Conservation (phyloP, 163 green algal species). For the Scenedesmus sp. region DNA sequence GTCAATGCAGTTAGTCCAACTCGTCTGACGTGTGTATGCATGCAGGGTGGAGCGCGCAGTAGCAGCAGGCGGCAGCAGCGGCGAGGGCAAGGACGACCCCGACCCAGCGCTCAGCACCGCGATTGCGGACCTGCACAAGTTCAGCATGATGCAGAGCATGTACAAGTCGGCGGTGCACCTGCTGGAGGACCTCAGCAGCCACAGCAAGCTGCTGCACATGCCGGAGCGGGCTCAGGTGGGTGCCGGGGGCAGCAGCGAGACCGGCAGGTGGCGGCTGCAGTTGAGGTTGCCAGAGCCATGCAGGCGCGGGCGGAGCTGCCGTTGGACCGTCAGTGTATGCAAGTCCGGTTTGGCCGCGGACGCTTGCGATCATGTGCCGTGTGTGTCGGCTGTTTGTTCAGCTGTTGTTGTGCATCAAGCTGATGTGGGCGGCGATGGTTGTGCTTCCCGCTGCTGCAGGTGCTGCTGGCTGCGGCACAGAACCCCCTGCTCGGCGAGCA, state of each 20-base stretch:
- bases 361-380: not conserved
- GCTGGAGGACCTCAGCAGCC: constrained; percentile 84
- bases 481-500: constrained; percentile 84
- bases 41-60: constrained; percentile 50
- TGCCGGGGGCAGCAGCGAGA: not conserved
- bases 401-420: not conserved
- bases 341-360: not conserved
- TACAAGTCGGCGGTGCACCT: constrained; percentile 78
- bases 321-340: not conserved
- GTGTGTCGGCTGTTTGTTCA: not conserved
- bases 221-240: constrained; percentile 70
- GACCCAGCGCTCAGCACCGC: constrained; percentile 52
- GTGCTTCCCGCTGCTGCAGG: constrained; percentile 56
- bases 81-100: constrained; percentile 28
- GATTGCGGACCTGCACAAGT: constrained; percentile 57
- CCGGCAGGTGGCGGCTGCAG: not conserved
- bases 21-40: not conserved
- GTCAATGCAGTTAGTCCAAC: too few species aligned
- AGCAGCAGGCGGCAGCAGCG: constrained; percentile 29
- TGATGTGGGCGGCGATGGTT: not conserved
- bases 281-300: too few species aligned
- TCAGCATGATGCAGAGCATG: constrained; percentile 62
- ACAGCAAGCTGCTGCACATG: constrained; percentile 81
- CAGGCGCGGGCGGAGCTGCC: not conserved
- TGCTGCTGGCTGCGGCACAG: constrained; percentile 88